A percentile compares a stretch with the other conserved stretches of the same genome.
phyloP scores from a whole-genome alignment of 176 grass and related monocot genomes.

The Eremochloa ophiuroides region DNA sequence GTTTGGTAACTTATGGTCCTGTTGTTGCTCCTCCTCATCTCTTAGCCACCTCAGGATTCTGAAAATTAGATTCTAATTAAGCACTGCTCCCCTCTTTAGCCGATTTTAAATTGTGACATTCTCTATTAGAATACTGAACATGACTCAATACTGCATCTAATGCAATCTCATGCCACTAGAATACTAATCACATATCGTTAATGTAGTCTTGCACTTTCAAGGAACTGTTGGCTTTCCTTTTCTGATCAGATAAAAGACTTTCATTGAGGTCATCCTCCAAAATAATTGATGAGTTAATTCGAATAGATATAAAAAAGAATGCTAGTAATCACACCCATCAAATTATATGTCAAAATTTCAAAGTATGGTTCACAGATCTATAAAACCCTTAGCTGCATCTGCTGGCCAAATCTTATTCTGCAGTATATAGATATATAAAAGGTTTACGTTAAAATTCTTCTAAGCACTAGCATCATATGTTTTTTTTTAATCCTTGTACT shows the following conservation, averaged over 20 bases:
- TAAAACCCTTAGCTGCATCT: background rate
- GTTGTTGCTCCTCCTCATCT: conserved; percentile 65
- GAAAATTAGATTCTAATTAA: conserved; percentile 18
- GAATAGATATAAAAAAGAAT: background rate
- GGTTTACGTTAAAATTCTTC: background rate
- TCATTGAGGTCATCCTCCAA: background rate
- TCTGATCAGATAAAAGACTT: background rate
- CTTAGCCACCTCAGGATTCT: conserved; percentile 94
- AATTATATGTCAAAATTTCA: background rate
- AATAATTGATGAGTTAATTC: background rate
- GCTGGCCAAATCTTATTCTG: background rate
- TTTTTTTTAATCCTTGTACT: background rate
- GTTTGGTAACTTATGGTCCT: conserved; percentile 32
- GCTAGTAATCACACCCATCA: background rate
- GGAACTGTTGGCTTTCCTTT: background rate
- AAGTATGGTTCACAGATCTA: background rate
- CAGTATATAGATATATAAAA: background rate
- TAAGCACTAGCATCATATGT: background rate
- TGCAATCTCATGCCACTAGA: background rate
- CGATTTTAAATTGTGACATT: background rate
- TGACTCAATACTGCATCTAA: background rate
- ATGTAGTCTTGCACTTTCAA: background rate
- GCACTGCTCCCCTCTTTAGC: background rate
- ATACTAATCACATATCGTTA: background rate
- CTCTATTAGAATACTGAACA: background rate